phyloP scores from a whole-genome alignment of 2,329 filamentous ascomycete genomes.

The Acephala macrosclerotiorum region DNA sequence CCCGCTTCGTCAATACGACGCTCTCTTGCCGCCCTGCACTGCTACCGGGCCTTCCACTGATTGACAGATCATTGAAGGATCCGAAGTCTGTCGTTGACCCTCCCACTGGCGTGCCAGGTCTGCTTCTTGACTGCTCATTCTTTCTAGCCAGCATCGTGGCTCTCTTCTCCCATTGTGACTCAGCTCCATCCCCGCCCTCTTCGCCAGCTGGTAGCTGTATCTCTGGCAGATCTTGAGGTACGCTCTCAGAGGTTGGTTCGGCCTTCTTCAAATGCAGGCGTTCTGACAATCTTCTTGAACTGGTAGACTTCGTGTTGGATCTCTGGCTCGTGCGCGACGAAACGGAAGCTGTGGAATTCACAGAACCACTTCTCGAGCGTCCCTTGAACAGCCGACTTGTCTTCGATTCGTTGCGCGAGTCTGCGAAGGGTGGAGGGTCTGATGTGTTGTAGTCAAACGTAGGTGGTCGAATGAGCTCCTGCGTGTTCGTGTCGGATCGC shows the following conservation, averaged over 20 bases:
- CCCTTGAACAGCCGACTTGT: slow-evolving; percentile 44
- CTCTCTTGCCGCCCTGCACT: slow-evolving; percentile 28
- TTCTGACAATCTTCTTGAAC: slow-evolving; percentile 64
- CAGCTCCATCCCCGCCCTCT: slow-evolving; percentile 54
- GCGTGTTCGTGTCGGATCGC: slow-evolving; percentile 82
- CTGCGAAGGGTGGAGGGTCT: slow-evolving; percentile 21
- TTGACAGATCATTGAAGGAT: slow-evolving; percentile 32
- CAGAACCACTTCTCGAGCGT: slow-evolving; percentile 51
- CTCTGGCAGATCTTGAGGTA: slow-evolving; percentile 82
- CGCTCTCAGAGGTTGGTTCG: slow-evolving; percentile 70
- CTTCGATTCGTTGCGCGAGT: slow-evolving; percentile 36
- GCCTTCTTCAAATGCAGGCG: slow-evolving; percentile 71
- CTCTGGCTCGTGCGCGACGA: slow-evolving; percentile 32
- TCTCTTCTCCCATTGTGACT: slow-evolving; percentile 89
- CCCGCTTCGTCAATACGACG: slow-evolving; percentile 57
- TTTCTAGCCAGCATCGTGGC: slow-evolving; percentile 85
- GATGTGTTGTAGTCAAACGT: slow-evolving; percentile 49
- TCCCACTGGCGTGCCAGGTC: slow-evolving; percentile 49
- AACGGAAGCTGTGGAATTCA: slow-evolving; percentile 52
- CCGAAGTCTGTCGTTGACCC: slow-evolving; percentile 33
- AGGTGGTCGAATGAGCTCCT: slow-evolving; percentile 81
- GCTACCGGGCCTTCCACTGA: slow-evolving; percentile 26
- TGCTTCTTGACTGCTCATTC: slow-evolving; percentile 53
- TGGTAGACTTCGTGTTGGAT: slow-evolving; percentile 30
- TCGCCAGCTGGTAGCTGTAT: slow-evolving; percentile 62